Evolutionary conservation across 2,329 filamentous ascomycete species (phyloP).

Genomic region (Fusarium drepaniforme): DNA sequence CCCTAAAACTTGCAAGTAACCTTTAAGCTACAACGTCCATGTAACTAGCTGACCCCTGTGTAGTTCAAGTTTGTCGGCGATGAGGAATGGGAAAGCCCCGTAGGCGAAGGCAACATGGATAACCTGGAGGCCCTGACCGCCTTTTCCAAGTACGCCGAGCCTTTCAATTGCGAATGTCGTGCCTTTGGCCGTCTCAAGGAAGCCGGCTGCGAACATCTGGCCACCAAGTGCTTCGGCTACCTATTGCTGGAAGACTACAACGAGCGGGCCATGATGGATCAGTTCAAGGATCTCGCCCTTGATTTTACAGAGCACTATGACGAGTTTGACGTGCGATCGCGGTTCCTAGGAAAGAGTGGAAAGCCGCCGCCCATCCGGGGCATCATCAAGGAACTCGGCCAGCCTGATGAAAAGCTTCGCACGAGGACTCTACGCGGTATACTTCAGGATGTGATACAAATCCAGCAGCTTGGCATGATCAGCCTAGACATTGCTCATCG

Average conservation of each 20-base stretch:
- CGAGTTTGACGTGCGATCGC: background rate
- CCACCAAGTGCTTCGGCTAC: constrained; percentile 8
- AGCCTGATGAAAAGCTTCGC: background rate
- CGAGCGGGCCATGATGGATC: background rate
- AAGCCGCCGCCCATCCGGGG: constrained; percentile 6
- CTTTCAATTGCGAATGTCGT: background rate
- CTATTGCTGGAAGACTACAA: background rate
- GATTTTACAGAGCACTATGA: background rate
- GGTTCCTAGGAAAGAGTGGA: background rate
- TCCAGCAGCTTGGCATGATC: background rate
- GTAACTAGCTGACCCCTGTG: background rate
- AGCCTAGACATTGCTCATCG: background rate
- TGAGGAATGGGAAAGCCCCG: background rate
- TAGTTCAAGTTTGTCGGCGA: constrained; percentile 2
- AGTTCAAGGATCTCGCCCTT: background rate
- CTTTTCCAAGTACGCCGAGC: background rate
- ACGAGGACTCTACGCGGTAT: background rate
- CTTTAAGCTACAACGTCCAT: too few species aligned
- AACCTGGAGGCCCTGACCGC: background rate
- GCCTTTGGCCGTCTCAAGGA: constrained; percentile 8
- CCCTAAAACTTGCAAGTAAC: background rate
- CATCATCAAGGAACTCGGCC: constrained; percentile 7
- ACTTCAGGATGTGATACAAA: background rate
- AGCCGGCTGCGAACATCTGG: constrained; percentile 1
- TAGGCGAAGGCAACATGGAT: background rate